Conservation (phyloP, 371 early-diverging fungal genomes). For the Mucor racemosus region DNA sequence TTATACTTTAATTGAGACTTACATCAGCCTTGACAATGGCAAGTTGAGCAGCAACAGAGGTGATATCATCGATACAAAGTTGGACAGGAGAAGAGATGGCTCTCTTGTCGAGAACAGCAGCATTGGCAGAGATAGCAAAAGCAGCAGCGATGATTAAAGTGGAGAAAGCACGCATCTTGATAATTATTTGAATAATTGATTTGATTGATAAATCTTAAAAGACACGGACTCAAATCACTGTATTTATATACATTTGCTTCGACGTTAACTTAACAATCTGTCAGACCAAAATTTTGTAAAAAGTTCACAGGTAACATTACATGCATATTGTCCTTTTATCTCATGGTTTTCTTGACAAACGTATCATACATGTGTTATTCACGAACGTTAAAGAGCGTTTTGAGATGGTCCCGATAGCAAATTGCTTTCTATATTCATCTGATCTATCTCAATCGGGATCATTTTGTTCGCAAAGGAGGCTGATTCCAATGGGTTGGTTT, state of each 20-base stretch:
- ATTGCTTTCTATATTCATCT: not conserved
- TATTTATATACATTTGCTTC: not conserved
- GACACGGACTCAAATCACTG: not conserved
- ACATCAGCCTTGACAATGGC: slow-evolving; percentile 9
- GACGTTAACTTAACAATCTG: not conserved
- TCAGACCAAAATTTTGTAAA: not conserved
- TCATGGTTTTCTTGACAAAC: not conserved
- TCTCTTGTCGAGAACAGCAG: slow-evolving; percentile 26
- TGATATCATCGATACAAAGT: not conserved
- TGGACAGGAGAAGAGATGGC: slow-evolving; percentile 16
- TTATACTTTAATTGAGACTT: not conserved
- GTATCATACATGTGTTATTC: not conserved
- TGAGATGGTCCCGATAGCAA: not conserved
- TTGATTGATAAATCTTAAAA: not conserved
- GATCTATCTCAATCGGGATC: not conserved
- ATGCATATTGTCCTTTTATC: not conserved
- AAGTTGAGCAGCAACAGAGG: slow-evolving; percentile 19
- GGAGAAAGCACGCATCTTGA: not conserved
- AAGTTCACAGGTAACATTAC: not conserved
- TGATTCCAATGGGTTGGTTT: not conserved
- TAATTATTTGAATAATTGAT: not conserved
- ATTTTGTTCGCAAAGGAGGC: not conserved
- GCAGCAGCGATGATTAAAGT: slow-evolving; percentile 5
- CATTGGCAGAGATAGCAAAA: slow-evolving; percentile 25
- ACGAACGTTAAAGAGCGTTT: not conserved